Percentiles rank a stretch among this genome's conserved stretches.
Conservation (phyloP, 1,284 basidiomycete genomes). For the Cryptococcus floricola region DNA sequence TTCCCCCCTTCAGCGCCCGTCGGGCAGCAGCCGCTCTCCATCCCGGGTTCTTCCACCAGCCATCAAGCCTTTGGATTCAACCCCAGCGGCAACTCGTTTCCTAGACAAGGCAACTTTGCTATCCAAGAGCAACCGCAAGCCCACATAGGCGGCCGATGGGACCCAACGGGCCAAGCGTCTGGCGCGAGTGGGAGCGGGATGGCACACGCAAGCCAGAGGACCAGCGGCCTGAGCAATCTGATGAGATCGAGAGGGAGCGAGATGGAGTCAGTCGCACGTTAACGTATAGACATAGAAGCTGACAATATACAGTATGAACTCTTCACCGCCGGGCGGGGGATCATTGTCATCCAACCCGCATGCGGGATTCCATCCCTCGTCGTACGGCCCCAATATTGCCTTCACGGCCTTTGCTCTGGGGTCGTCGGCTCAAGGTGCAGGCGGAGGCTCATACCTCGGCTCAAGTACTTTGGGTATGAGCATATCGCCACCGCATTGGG, state of each 20-base stretch:
- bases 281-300: not conserved
- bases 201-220: slow-evolving; percentile 3
- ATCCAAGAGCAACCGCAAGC: not conserved
- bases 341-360: slow-evolving; percentile 18
- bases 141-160: slow-evolving; percentile 8
- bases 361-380: slow-evolving; percentile 34
- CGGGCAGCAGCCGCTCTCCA: slow-evolving; percentile 14
- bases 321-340: slow-evolving; percentile 7
- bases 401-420: slow-evolving; percentile 35
- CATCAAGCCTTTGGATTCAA: not conserved
- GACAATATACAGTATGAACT: slow-evolving; percentile 6
- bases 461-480: slow-evolving; percentile 36
- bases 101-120: slow-evolving; percentile 8
- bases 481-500: slow-evolving; percentile 44
- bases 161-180: not conserved
- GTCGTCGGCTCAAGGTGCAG: slow-evolving; percentile 18
- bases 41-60: slow-evolving; percentile 6
- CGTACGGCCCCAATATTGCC: slow-evolving; percentile 30
- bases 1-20: slow-evolving; percentile 3
- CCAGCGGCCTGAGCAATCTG: slow-evolving; percentile 11
- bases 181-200: slow-evolving; percentile 1
- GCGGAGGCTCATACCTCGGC: slow-evolving; percentile 25
- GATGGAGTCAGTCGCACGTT: slow-evolving; percentile 7
- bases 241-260: slow-evolving; percentile 12
- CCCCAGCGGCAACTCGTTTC: slow-evolving; percentile 10